Evolutionary conservation across 2,329 filamentous ascomycete species (phyloP).

Genomic region (Fusarium nisikadoi): DNA sequence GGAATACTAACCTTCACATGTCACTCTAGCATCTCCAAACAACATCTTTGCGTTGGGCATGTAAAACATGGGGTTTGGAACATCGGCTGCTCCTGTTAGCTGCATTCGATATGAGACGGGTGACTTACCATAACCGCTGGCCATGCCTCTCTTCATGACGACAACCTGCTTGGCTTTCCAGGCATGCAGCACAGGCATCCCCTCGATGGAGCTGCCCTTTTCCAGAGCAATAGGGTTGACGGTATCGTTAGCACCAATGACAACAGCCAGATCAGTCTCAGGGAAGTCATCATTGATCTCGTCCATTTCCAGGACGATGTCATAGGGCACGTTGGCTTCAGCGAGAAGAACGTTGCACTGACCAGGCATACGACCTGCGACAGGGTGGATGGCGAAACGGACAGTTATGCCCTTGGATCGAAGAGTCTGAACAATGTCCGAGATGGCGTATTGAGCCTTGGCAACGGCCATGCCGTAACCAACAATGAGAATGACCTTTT

Average conservation of each 20-base stretch:
- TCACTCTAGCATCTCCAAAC: conserved; percentile 88
- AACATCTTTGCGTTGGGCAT: conserved; percentile 92
- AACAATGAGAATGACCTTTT: conserved; percentile 89
- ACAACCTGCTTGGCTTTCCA: conserved; percentile 96
- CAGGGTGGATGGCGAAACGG: conserved; percentile 89
- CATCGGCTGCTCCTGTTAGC: conserved; percentile 70
- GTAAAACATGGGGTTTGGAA: conserved; percentile 93
- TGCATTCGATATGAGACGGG: background rate
- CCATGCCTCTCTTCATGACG: conserved; percentile 93
- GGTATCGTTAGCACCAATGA: conserved; percentile 93
- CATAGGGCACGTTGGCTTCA: conserved; percentile 88
- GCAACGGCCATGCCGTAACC: conserved; percentile 96
- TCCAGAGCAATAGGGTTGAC: conserved; percentile 92
- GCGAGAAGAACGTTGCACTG: conserved; percentile 93
- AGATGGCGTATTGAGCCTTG: conserved; percentile 91
- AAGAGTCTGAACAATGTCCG: conserved; percentile 80
- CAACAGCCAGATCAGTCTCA: conserved; percentile 86
- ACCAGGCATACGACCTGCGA: conserved; percentile 91
- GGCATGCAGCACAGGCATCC: conserved; percentile 91
- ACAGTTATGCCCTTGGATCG: conserved; percentile 82
- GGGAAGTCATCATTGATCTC: conserved; percentile 94
- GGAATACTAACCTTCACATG: conserved; percentile 74
- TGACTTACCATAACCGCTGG: conserved; percentile 80
- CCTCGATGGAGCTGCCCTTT: conserved; percentile 83
- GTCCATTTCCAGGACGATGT: conserved; percentile 94